phyloP scores from a whole-genome alignment of 768 basidiomycete genomes.

The Collybiopsis luxurians region DNA sequence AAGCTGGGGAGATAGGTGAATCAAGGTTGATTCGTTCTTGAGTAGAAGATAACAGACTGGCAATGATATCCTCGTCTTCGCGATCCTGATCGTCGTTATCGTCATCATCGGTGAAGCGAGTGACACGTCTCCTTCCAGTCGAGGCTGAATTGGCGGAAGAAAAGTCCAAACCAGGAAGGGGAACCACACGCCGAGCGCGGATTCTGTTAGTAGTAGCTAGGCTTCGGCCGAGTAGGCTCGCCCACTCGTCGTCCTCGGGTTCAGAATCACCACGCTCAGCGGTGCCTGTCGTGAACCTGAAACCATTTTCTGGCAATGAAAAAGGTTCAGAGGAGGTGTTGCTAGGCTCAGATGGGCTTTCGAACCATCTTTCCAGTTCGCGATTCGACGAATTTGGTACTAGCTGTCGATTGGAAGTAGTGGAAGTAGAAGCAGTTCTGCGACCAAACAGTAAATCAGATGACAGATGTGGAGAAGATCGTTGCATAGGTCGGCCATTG shows the following conservation, averaged over 20 bases:
- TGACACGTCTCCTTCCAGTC: too few species aligned
- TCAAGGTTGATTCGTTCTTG: background rate
- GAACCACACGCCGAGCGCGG: background rate
- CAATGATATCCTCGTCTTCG: slow-evolving; percentile 1
- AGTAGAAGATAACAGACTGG: background rate
- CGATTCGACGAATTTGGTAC: background rate
- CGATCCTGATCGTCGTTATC: background rate
- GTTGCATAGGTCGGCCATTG: too few species aligned
- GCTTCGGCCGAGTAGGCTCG: background rate
- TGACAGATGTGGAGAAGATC: background rate
- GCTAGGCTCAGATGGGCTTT: background rate
- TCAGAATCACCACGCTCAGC: background rate
- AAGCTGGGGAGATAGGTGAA: background rate
- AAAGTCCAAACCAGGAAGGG: background rate
- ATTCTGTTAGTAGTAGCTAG: background rate
- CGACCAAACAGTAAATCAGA: background rate
- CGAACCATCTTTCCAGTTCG: slow-evolving; percentile 6
- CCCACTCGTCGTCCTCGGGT: background rate
- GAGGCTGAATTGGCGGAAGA: too few species aligned
- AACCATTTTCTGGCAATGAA: background rate
- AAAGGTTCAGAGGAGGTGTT: background rate
- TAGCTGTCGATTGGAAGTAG: background rate
- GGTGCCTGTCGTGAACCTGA: background rate
- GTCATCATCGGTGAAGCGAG: background rate
- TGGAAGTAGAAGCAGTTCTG: background rate